Conservation (phyloP, 257 asterid species). For the Solanum dulcamara region DNA sequence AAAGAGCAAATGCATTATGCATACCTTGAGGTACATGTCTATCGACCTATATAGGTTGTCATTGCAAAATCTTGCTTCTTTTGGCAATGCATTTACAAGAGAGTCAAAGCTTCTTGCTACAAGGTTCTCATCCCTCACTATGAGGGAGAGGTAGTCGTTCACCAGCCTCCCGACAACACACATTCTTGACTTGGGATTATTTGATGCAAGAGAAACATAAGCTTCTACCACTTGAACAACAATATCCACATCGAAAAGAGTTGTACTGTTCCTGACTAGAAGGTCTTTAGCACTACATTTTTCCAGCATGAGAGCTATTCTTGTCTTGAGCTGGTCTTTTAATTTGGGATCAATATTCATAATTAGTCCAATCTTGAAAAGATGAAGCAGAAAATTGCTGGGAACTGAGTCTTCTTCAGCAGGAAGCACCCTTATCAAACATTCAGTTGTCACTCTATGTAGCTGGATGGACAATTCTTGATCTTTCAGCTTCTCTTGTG, state of each 20-base stretch:
- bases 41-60: constrained; percentile 26
- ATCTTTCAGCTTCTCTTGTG: not conserved
- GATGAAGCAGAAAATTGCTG: constrained; percentile 24
- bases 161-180: constrained; percentile 11
- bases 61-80: constrained; percentile 3
- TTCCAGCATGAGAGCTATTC: constrained; percentile 12
- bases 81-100: constrained; percentile 15
- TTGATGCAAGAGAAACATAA: constrained; percentile 3
- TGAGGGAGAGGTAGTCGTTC: constrained; percentile 13
- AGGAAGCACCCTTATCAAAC: constrained; percentile 11
- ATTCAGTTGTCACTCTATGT: constrained; percentile 17
- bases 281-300: constrained; percentile 12
- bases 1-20: not conserved
- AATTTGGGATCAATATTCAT: constrained; percentile 9
- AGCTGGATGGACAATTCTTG: constrained; percentile 5
- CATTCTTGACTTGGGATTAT: not conserved
- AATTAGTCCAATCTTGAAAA: constrained; percentile 8
- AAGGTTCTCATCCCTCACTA: constrained; percentile 7
- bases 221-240: constrained; percentile 12
- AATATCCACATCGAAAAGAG: constrained; percentile 6
- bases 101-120: constrained; percentile 10
- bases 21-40: constrained; percentile 21
- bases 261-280: constrained; percentile 12
- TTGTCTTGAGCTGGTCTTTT: constrained; percentile 6
- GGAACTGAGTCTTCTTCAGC: constrained; percentile 13